Evolutionary conservation across 2,329 filamentous ascomycete species (phyloP), one percentile per base, ranked within the genome.

Genomic region (Apiospora arundinis): DNA sequence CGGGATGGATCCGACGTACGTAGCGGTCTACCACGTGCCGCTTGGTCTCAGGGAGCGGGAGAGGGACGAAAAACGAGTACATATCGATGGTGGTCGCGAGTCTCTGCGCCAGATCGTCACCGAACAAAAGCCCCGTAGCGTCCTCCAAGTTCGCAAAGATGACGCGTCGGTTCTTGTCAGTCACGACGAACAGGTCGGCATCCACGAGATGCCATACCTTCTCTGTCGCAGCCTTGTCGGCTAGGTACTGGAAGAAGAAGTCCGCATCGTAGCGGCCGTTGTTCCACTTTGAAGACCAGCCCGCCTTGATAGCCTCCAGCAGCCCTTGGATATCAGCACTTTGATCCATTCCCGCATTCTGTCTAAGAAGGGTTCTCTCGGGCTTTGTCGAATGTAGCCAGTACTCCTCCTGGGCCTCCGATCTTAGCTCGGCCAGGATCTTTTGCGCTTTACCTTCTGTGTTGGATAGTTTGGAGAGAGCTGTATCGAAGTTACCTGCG

Each of bases 121-220:
- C 70, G 37, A 73, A 72, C 16, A 76, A 32, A 8, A 73, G 7
- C 16, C 74, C 56, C 18, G 65, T 46, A 8, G 74, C 66, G 7
- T 71, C 67, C 28, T 75, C 72, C 25, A 75, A 44, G 60, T 72
- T 76, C 9, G 74, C 73, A 44, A 76, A 76, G 42, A 75, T 49
- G 12, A 74, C 73, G 8, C 65, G 70, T 21, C 67, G 63, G 28
- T 73, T 70, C n/a, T 46, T 48, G 67, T 76, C 74, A 8, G 70
- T 65, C 5, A 72, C 66, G 21, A 72, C 40, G 25, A 72, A 68
- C 2, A 73, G 46, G 21, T 73, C 72, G 21, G 60, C 72, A 3
- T 72, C 52, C n/a, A 74, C 44, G 11, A 72, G 70, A 6, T 56
- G 23, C 70, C 70, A 74, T 7, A 67, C 71, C 23, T 71, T 37